phyloP scores from a whole-genome alignment of 2,329 filamentous ascomycete genomes.

The Neophaeococcomyces aloes region DNA sequence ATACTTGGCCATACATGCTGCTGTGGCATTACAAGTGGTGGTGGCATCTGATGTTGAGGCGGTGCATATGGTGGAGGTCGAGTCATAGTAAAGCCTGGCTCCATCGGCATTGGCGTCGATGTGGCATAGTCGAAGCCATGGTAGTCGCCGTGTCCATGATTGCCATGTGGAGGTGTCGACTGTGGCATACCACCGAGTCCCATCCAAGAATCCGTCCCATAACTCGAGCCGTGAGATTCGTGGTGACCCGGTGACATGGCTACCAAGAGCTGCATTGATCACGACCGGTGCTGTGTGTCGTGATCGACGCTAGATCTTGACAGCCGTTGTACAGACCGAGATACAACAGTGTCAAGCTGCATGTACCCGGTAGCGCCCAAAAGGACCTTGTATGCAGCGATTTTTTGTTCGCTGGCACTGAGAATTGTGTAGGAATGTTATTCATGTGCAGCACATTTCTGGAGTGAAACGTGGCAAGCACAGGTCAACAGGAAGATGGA shows the following conservation, averaged over 20 bases:
- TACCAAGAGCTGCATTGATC: slow-evolving; percentile 22
- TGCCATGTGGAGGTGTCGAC: slow-evolving; percentile 47
- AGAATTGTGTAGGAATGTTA: not conserved
- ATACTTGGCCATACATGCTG: slow-evolving; percentile 64
- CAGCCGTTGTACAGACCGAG: slow-evolving; percentile 3
- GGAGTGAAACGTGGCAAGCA: slow-evolving; percentile 6
- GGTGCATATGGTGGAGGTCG: slow-evolving; percentile 46
- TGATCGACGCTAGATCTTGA: slow-evolving; percentile 9
- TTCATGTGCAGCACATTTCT: slow-evolving; percentile 3
- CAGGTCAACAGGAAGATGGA: slow-evolving; percentile 5
- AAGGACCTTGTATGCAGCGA: not conserved
- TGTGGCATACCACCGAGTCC: slow-evolving; percentile 35
- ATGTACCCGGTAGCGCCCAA: slow-evolving; percentile 13
- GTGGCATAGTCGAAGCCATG: slow-evolving; percentile 52
- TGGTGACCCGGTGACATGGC: slow-evolving; percentile 37
- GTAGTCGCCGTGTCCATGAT: slow-evolving; percentile 62
- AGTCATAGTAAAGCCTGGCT: slow-evolving; percentile 44
- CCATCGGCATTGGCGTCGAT: slow-evolving; percentile 51
- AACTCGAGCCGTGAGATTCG: slow-evolving; percentile 35
- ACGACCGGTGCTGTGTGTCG: slow-evolving; percentile 4
- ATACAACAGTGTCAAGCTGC: slow-evolving; percentile 12
- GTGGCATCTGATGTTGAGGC: slow-evolving; percentile 38
- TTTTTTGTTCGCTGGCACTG: not conserved
- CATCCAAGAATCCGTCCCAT: slow-evolving; percentile 36
- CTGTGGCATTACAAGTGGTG: slow-evolving; percentile 61